Base-by-base conservation (phyloP, 208 protist genomes). In the Angomonas deanei region DNA sequence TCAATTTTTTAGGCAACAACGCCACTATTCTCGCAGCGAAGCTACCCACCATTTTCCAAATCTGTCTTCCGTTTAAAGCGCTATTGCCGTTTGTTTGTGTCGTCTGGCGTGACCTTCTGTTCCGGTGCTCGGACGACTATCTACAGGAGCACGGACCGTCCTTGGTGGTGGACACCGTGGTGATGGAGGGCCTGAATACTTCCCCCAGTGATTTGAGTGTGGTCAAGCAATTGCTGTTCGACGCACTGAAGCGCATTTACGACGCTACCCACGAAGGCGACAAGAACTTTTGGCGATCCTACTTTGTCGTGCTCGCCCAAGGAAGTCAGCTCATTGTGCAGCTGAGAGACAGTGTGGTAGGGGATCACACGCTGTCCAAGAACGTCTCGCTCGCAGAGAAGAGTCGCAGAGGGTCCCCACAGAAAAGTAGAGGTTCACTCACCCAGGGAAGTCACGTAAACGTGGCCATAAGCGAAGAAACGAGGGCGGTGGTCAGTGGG, bases 21-120 rank as follows among this genome's bases (percentile, higher is more conserved):
- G 78, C 78, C 1, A 92, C 85, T 1, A 58, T 87, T 10, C 80
- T 93, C 24, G 86, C 83, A n/a, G 70, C 86, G 13, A 93, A 93
- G 68, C 68, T 96, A 23, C 76, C 86, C 0, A 76, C 86, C 26
- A 86, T 92, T 65, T 72, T 95, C 31, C 68, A 84, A 5, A 49
- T 59, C 19, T 92, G 78, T 48, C 68, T 70, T 34, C 38, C 26
- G n/a, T 56, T 75, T 4, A 55, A 33, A 33, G 32, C 27, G 34
- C n/a, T 27, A 4, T 21, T 32, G 15, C 47, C 56, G 53, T 66
- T 31, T 13, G 17, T 23, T 5, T 34, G 19, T 21, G 21, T 76
- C 23, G 88, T 94, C 26, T 92, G 85, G 88, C 70, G 50, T 23
- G 75, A 84, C 42, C 72, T 94, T 11, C 63, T 92, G 0, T 50